phyloP scores from a whole-genome alignment of 2,329 filamentous ascomycete species.

The Trichoderma sp. region DNA sequence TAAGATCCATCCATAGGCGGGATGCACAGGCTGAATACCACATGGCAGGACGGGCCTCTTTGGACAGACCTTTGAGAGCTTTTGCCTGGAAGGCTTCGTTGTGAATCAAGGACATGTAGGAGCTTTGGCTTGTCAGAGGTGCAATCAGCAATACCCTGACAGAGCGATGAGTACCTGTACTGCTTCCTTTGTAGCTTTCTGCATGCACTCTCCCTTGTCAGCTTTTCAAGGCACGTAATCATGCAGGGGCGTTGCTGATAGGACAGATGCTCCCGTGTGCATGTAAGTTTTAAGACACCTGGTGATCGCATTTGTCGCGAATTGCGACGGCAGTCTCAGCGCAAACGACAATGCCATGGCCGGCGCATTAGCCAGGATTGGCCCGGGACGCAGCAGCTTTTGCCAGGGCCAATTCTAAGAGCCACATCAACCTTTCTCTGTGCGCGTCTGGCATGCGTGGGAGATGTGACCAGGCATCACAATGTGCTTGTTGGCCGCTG shows the following conservation, averaged over 20 bases:
- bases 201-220: constrained; percentile 14
- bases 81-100: not conserved
- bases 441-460: not conserved
- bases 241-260: constrained; percentile 14
- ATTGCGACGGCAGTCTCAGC: constrained; percentile 6
- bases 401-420: not conserved
- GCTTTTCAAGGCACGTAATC: constrained; percentile 7
- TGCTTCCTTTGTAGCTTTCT: not conserved
- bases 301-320: constrained; percentile 12
- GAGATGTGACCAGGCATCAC: not conserved
- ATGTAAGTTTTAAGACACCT: constrained; percentile 2
- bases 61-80: not conserved
- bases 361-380: not conserved
- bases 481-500: not conserved
- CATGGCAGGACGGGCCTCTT: constrained; percentile 20
- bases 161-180: not conserved
- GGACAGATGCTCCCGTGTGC: constrained; percentile 6
- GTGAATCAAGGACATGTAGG: not conserved
- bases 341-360: not conserved
- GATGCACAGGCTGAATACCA: constrained; percentile 20
- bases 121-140: not conserved
- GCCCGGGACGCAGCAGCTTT: constrained; percentile 6
- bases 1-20: constrained; percentile 21
- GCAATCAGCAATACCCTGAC: not conserved
- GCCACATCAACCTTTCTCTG: not conserved